Evolutionary conservation across 345 rosid genomes (phyloP), one percentile per base, ranked within the genome.

Genomic region (Arabidopsis suecica): DNA sequence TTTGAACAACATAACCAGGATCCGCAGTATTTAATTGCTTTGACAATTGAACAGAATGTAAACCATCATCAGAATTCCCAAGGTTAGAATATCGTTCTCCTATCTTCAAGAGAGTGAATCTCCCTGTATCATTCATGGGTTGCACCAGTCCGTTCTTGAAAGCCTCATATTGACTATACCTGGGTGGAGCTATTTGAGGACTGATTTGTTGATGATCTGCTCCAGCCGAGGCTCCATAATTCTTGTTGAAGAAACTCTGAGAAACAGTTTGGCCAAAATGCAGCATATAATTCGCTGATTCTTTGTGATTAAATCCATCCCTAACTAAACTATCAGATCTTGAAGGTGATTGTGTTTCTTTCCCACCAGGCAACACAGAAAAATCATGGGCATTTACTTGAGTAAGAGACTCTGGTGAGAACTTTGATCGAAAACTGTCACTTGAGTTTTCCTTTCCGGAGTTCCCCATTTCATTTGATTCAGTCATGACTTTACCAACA

Each of bases 141-240:
- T 80, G 80, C 66, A 81, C 79, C 73, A 86, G 86, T 78, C 86
- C 93, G 61, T 88, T 87, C 82, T 78, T 88, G 74, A 83, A 82
- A 33, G 85, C 77, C 28, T 90, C 93, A 66, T 84, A 84, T 71
- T 81, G 88, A 82, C 79, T 88, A 79, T 86, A 88, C 88, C 93
- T 86, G 61, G 91, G 84, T 50, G 94, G 90, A 28, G 87, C 93
- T 86, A 86, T 84, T 78, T 80, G 93, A 56, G 83, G 83, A 78
- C 86, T 88, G 65, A 87, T 77, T 71, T 84, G 86, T 63, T 85
- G 79, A 74, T 83, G 80, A 60, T 86, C 91, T 58, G 78, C 67
- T 82, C 79, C 81, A 54, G 72, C 80, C 34, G 79, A 78, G 79
- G 70, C 82, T 61, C 68, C 49, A 68, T 61, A 61, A 77, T 72